Base-by-base conservation (phyloP, 768 basidiomycete species). In the Kwoniella sp. region DNA sequence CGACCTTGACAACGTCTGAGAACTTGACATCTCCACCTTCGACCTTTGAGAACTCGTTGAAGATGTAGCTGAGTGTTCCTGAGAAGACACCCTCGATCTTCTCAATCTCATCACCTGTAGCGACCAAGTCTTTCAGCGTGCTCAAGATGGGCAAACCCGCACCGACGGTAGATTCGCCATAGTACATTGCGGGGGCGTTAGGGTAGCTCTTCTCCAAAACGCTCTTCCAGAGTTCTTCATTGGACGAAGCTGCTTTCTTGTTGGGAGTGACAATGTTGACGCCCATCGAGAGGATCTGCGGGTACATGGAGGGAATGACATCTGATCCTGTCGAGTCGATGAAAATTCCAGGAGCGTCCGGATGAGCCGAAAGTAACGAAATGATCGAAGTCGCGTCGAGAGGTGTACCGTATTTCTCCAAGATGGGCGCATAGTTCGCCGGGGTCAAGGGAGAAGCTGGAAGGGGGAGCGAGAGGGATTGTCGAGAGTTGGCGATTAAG, bases 41-140 rank as follows among this genome's bases (percentile, higher is more conserved):
- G 1, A 86, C 87, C 3, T 86, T 88, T 1, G 90, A 88, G 82
- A 93, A 91, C 67, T 92, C 88, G 82, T 98, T 98, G 85, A 99
- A 99, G 82, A 99, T 98, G 83, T 98, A 99, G 77, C 90, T 92
- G 84, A 99, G 87, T 2, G 96, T 99, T 9, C 96, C 96, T 4
- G 91, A 93, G 80, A 99, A 91, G 22, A 98, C 96, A 40, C 96
- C 96, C 80, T 99, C 96, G 68, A 98, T 91, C 83, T 91, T 95
- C 72, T 84, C 82, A 66, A 95, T 83, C 88, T 91, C 89, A 78
- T 99, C 96, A 1, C 95, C 96, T 10, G 93, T 96, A 36, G 85
- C 85, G 7, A 98, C 87, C 61, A 99, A 81, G 77, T 98, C 96
- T 77, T 91, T 93, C 71, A 99, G 81, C 9, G 95, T 94, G 37